These are phyloP conservation scores for Dianthus caryophyllus DNA, from an alignment of 148 eudicot genomes.

Conservation along the genomic window DNA sequence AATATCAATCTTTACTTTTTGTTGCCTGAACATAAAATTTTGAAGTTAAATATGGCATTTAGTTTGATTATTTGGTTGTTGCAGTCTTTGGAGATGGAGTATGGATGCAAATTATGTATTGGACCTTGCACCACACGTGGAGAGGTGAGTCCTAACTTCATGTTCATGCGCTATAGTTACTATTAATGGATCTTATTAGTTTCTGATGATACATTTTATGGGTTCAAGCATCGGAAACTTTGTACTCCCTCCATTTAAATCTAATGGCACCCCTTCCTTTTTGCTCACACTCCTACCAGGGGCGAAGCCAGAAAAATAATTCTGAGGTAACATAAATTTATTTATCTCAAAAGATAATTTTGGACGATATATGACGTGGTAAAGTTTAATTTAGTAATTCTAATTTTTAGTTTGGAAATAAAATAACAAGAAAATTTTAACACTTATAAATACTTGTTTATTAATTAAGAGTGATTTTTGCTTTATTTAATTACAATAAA, in stretches of 20 bases:
- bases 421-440: no score
- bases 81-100: constrained; percentile 77
- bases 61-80: constrained; percentile 5
- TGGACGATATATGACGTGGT: no score
- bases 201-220: not conserved
- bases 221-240: not conserved
- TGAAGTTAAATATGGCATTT: not conserved
- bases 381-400: no score
- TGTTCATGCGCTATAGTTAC: not conserved
- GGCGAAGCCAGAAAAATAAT: no score
- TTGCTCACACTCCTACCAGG: no score
- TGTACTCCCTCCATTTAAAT: not conserved
- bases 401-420: no score
- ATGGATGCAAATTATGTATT: constrained; percentile 90
- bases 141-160: constrained; percentile 45
- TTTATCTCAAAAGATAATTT: no score
- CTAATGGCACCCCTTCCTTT: no score
- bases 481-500: no score
- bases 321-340: not conserved
- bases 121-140: constrained; percentile 99
- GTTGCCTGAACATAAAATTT: not conserved
- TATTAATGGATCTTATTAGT: not conserved
- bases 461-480: no score
- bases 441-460: no score
- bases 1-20: not conserved